Conservation (phyloP, 2,329 filamentous ascomycete species). For the Hymenoscyphus salicellus region DNA sequence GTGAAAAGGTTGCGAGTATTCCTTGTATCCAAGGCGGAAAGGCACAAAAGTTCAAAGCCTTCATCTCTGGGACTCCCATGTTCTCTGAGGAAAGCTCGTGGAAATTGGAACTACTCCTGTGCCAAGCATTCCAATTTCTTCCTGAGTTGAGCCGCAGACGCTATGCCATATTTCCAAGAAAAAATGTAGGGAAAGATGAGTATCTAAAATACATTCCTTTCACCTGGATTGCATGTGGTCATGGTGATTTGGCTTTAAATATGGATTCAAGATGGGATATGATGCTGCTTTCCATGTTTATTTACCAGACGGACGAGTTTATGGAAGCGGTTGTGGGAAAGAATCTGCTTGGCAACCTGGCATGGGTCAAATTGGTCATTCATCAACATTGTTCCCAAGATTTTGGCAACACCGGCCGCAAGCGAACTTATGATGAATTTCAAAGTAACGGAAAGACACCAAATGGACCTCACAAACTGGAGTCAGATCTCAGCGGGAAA, state of each 20-base stretch:
- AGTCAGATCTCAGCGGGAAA: no score
- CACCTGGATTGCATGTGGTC: background rate
- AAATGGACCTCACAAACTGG: no score
- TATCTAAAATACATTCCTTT: background rate
- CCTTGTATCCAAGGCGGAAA: background rate
- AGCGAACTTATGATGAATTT: no score
- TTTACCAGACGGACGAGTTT: background rate
- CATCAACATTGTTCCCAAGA: background rate
- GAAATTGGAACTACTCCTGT: background rate
- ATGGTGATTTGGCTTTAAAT: no score
- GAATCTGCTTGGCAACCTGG: background rate
- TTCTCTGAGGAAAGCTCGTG: background rate
- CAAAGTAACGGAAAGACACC: no score
- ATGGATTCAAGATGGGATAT: background rate
- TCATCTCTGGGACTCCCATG: background rate
- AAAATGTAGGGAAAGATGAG: background rate
- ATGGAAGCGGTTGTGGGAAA: background rate
- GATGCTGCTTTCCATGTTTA: background rate
- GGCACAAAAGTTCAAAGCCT: background rate
- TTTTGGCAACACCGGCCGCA: background rate
- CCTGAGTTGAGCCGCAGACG: background rate
- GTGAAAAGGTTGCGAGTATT: background rate
- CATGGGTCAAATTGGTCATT: background rate
- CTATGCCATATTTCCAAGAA: background rate
- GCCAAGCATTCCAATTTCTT: background rate